Conservation (phyloP, 2,329 filamentous ascomycete species). For the Penicillium sp. region DNA sequence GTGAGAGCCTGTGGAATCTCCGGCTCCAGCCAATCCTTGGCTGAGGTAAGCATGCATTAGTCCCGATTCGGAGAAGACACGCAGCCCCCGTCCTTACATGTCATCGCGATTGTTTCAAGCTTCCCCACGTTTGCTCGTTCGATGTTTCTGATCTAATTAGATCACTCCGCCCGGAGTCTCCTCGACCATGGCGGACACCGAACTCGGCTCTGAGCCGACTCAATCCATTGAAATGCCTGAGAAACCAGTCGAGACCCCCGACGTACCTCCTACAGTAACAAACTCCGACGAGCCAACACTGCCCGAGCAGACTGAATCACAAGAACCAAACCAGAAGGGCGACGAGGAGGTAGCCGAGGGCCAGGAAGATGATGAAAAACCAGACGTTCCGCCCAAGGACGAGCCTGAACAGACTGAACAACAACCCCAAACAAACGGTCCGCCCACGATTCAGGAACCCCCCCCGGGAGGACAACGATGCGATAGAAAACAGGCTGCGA, state of each 20-base stretch:
- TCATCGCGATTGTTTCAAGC: conserved; percentile 6
- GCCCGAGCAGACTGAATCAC: conserved; percentile 31
- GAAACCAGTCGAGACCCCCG: conserved; percentile 31
- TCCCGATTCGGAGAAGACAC: conserved; percentile 34
- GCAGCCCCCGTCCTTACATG: conserved; percentile 24
- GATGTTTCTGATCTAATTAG: conserved; percentile 27
- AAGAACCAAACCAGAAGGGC: conserved; percentile 28
- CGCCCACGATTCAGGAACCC: conserved; percentile 25
- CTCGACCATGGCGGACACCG: conserved; percentile 45
- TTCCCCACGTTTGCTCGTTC: conserved; percentile 19
- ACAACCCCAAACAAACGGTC: conserved; percentile 16
- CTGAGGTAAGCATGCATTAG: conserved; percentile 24
- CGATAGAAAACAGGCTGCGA: conserved; percentile 45
- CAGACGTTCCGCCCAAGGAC: conserved; percentile 28
- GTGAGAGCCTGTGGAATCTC: background rate
- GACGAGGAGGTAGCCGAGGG: conserved; percentile 10
- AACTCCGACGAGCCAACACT: conserved; percentile 36
- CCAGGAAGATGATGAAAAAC: conserved; percentile 25
- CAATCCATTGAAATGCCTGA: conserved; percentile 25
- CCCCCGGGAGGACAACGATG: conserved; percentile 19
- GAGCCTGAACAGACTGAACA: conserved; percentile 28
- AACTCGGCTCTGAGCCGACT: conserved; percentile 37
- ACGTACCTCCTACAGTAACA: conserved; percentile 28
- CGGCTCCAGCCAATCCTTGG: background rate
- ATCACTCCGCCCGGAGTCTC: conserved; percentile 38